Evolutionary conservation across 169 alveolate species (phyloP).

Genomic region (Ichthyophthirius multifiliis): DNA sequence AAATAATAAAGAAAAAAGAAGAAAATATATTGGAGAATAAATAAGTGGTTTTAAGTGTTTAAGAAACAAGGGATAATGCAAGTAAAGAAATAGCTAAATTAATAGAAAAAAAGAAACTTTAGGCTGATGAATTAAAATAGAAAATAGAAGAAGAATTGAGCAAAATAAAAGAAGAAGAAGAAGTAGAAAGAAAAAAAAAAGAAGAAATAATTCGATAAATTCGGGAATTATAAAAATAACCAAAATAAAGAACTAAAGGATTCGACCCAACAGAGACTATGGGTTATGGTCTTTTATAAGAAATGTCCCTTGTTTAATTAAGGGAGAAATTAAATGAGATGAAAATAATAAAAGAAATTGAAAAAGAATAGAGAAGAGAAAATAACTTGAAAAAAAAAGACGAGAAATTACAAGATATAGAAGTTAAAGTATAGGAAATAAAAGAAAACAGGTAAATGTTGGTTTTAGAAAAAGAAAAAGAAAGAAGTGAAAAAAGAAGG

Average conservation of each 20-base stretch:
- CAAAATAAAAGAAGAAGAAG: slow-evolving; percentile 76
- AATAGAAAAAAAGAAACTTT: slow-evolving; percentile 62
- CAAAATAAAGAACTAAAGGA: slow-evolving; percentile 76
- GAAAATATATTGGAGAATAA: slow-evolving; percentile 64
- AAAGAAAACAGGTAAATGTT: slow-evolving; percentile 12
- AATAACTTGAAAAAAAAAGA: slow-evolving; percentile 64
- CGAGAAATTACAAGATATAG: slow-evolving; percentile 52
- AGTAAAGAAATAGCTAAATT: slow-evolving; percentile 38
- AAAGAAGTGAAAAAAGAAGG: slow-evolving; percentile 63
- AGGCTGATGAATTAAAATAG: slow-evolving; percentile 34
- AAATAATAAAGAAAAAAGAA: slow-evolving; percentile 57
- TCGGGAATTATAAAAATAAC: slow-evolving; percentile 80
- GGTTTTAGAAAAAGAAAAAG: slow-evolving; percentile 50
- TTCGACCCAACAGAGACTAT: slow-evolving; percentile 87
- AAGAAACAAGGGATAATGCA: slow-evolving; percentile 54
- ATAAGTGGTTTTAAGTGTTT: slow-evolving; percentile 56
- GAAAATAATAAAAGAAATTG: slow-evolving; percentile 57
- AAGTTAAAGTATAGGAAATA: slow-evolving; percentile 65
- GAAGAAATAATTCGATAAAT: slow-evolving; percentile 83
- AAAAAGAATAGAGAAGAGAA: slow-evolving; percentile 63
- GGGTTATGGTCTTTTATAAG: slow-evolving; percentile 83
- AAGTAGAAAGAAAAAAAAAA: slow-evolving; percentile 62
- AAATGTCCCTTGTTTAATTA: slow-evolving; percentile 83
- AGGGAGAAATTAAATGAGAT: slow-evolving; percentile 76
- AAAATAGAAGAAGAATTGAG: slow-evolving; percentile 35